These are phyloP conservation scores for Gaeumannomyces sp. DNA, from an alignment of 2,329 filamentous ascomycete genomes.

Conservation along the genomic window DNA sequence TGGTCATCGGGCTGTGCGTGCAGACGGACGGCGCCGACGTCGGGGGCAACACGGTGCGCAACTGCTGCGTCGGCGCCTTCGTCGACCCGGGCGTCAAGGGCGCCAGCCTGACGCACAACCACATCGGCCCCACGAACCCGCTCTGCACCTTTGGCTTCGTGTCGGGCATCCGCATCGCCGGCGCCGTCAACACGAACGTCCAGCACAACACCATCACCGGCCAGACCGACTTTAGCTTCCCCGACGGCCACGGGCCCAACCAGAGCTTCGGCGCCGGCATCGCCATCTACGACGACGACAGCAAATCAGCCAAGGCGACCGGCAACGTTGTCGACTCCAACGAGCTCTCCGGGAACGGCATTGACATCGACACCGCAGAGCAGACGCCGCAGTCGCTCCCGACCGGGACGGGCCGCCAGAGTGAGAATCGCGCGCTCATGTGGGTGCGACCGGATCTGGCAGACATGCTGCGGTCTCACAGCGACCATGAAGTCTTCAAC, in stretches of 20 bases:
- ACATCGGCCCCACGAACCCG: constrained; percentile 18
- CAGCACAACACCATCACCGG: constrained; percentile 23
- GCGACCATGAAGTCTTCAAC: no score
- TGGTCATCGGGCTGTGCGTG: constrained; percentile 28
- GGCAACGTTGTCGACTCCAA: constrained; percentile 25
- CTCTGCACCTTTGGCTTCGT: constrained; percentile 11
- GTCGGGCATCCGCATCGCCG: constrained; percentile 23
- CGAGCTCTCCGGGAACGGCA: constrained; percentile 23
- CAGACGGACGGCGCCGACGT: constrained; percentile 27
- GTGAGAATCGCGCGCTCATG: no score
- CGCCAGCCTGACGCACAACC: constrained; percentile 25
- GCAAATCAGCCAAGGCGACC: constrained; percentile 13
- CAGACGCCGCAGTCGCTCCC: no score
- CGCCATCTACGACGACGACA: constrained; percentile 20
- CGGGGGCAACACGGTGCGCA: constrained; percentile 25
- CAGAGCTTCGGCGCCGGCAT: constrained; percentile 17
- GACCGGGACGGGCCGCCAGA: no score
- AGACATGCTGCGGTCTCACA: no score
- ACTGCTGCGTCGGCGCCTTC: constrained; percentile 23
- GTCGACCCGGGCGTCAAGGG: constrained; percentile 16
- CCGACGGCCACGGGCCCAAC: not conserved
- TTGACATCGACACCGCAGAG: constrained; percentile 20
- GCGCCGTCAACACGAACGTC: constrained; percentile 22
- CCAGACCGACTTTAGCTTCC: constrained; percentile 7
- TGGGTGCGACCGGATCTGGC: no score